phyloP scores from a whole-genome alignment of 1,284 basidiomycete genomes.

The Cutaneotrichosporon cyanovorans region DNA sequence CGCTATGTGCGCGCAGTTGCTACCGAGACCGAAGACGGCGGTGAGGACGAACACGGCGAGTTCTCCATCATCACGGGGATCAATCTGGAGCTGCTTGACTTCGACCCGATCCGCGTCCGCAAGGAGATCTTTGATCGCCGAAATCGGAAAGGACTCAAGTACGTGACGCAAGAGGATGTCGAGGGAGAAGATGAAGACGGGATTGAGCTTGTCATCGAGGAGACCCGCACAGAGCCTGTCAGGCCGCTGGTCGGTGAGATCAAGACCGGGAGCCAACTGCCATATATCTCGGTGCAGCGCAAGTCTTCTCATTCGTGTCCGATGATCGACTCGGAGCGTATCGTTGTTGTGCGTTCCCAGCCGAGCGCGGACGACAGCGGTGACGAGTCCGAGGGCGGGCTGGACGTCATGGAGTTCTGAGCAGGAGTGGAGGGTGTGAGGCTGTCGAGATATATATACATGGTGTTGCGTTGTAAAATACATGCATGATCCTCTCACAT shows the following conservation, averaged over 20 bases:
- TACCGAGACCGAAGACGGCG: neutral
- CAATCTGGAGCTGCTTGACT: conserved; percentile 33
- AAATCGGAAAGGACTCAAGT: neutral
- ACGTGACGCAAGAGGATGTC: neutral
- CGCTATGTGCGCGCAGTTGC: conserved; percentile 28
- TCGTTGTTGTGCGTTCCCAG: conserved; percentile 17
- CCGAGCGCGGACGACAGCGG: neutral
- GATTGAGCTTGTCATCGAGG: conserved; percentile 21
- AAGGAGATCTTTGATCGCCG: conserved; percentile 23
- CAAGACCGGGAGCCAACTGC: conserved; percentile 29
- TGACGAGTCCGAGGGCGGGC: conserved; percentile 1
- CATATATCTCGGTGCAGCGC: conserved; percentile 27
- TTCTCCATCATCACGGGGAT: conserved; percentile 10
- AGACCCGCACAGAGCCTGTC: conserved; percentile 17
- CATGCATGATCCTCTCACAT: too few species aligned
- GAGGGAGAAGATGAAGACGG: conserved; percentile 11
- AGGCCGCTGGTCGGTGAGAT: conserved; percentile 15
- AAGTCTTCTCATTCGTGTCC: conserved; percentile 19
- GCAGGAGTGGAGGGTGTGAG: too few species aligned
- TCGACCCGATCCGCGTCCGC: conserved; percentile 34
- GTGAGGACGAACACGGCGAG: conserved; percentile 2
- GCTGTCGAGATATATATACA: too few species aligned
- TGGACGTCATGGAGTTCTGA: conserved; percentile 32
- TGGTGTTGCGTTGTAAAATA: too few species aligned
- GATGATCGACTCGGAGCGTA: conserved; percentile 40